Conservation (phyloP, 164 flowering plant species). For the Sextonia rubra region DNA sequence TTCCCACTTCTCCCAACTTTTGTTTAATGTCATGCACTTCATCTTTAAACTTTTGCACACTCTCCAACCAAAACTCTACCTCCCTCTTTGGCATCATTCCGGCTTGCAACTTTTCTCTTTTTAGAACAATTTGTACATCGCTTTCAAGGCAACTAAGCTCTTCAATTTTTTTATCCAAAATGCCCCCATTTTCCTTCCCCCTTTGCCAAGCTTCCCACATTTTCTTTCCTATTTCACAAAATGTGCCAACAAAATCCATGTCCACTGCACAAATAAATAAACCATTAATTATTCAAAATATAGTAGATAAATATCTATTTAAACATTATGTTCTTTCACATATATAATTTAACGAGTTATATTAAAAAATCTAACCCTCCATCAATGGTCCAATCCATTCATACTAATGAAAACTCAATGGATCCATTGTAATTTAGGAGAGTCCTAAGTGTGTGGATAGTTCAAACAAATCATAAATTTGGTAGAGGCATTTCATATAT, state of each 20-base stretch:
- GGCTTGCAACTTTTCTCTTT: neutral
- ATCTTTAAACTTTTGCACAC: slow-evolving; percentile 1
- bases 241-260: neutral
- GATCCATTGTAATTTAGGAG: no score
- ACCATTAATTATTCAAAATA: no score
- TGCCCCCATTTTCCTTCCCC: neutral
- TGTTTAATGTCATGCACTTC: neutral
- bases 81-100: slow-evolving; percentile 5
- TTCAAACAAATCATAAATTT: no score
- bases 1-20: neutral
- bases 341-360: no score
- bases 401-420: no score
- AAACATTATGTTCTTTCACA: no score
- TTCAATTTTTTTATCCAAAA: neutral
- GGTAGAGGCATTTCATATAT: no score
- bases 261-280: neutral
- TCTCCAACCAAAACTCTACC: slow-evolving; percentile 6
- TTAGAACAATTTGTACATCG: neutral
- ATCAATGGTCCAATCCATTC: no score
- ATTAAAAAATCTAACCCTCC: no score
- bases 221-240: neutral
- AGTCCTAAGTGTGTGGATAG: no score
- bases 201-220: neutral
- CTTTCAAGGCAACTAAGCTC: slow-evolving; percentile 3
- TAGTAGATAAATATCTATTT: no score